Conservation (phyloP, 345 rosid species). For the Draba incana region DNA sequence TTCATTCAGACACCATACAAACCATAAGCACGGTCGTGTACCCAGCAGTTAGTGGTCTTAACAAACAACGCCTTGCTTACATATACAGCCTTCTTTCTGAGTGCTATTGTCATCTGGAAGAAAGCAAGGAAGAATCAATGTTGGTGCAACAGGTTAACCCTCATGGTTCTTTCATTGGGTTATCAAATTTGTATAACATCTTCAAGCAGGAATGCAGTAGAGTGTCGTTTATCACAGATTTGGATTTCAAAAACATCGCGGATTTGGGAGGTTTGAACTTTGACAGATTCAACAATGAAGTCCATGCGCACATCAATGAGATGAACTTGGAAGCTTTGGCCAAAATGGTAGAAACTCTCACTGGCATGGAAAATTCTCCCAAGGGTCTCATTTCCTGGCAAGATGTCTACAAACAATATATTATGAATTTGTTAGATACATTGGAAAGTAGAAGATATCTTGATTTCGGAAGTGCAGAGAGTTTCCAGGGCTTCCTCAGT, state of each 20-base stretch:
- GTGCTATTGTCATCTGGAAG: constrained; percentile 66
- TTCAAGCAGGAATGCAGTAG: constrained; percentile 76
- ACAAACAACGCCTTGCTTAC: constrained; percentile 76
- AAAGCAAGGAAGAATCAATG: constrained; percentile 50
- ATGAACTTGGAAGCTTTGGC: constrained; percentile 79
- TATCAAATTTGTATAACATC: constrained; percentile 56
- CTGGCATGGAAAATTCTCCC: constrained; percentile 50
- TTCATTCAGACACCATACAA: constrained; percentile 67
- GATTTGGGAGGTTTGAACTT: constrained; percentile 68
- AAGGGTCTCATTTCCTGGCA: constrained; percentile 63
- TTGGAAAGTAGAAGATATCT: constrained; percentile 52
- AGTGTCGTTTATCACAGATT: constrained; percentile 73
- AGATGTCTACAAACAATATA: constrained; percentile 71
- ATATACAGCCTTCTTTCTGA: constrained; percentile 75
- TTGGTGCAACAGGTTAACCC: constrained; percentile 39
- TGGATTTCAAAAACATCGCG: constrained; percentile 83
- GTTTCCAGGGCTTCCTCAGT: constrained; percentile 59
- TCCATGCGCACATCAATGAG: constrained; percentile 61
- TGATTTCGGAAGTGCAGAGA: constrained; percentile 67
- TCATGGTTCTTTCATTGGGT: constrained; percentile 40
- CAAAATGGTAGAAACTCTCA: constrained; percentile 66
- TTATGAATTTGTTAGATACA: constrained; percentile 53
- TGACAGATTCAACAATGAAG: constrained; percentile 63
- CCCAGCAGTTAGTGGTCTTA: constrained; percentile 82
- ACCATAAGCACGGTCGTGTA: constrained; percentile 58